Evolutionary conservation across 2,329 filamentous ascomycete genomes (phyloP), one percentile per base, ranked within the genome.

Genomic region (Hymenoscyphus salicellus): DNA sequence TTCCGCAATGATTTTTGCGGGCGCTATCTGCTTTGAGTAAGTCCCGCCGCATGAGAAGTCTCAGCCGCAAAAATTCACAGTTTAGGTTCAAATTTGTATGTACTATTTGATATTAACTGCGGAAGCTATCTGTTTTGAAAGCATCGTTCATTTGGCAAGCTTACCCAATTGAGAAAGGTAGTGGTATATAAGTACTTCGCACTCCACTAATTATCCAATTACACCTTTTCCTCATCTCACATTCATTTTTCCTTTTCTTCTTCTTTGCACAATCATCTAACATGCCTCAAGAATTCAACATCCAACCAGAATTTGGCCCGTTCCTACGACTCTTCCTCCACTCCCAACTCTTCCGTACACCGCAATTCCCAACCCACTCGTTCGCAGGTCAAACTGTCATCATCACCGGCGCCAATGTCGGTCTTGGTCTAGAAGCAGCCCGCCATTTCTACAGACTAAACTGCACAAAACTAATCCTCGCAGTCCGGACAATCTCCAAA

Each of bases 391-490:
- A 76, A 58, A 74, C 71, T 2, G 62, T 79, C 55, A 75, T 81
- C 5, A 71, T 81, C 1, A 80, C 79, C 0, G 79, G 79, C 1
- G 73, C 77, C 11, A 81, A 81, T 62, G 72, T 70, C 0, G 79
- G 79, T 3, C 70, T 81, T 0, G 78, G 79, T 0, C 68, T 76
- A 0, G 79, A 80, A 62, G 73, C 79, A 0, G 72, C 75, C 23
- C 72, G 71, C 2, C 74, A 78, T 14, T 71, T 78, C 10, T 68
- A 73, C 1, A 69, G 70, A 0, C 74, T 78, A 0, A 73, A 73
- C 0, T 69, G 73, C 0, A 68, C 66, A 2, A 74, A 72, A 23
- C 65, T 80, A 20, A 78, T 80, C 62, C 72, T 80, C 66, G 78
- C 74, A 10, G 74, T 77, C 1, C 75, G 78, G 4, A 73, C 70